Conservation (phyloP, 176 grass and related monocot species). For the Oryza nivara region DNA sequence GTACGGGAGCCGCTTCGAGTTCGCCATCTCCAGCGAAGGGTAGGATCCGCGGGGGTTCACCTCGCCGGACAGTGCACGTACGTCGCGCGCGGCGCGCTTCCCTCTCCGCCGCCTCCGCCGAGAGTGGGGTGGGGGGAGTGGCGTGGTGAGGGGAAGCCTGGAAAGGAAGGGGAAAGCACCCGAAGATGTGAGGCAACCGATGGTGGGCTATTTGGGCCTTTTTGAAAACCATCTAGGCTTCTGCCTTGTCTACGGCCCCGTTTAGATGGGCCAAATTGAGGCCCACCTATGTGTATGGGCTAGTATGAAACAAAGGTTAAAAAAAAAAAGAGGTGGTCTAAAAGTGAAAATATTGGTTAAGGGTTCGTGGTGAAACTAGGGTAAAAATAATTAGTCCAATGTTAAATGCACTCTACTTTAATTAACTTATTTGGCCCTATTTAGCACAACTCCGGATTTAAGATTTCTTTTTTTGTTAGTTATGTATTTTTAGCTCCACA, state of each 20-base stretch:
- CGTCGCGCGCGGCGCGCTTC: neutral
- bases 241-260: too few species aligned
- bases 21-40: conserved; percentile 47
- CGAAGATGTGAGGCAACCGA: neutral
- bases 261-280: neutral
- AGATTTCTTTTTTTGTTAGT: too few species aligned
- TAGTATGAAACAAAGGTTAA: too few species aligned
- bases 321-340: too few species aligned
- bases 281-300: too few species aligned
- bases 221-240: neutral
- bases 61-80: conserved; percentile 9
- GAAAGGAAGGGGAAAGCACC: neutral
- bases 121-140: conserved; percentile 1
- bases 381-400: too few species aligned
- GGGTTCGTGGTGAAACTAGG: too few species aligned
- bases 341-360: too few species aligned
- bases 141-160: neutral
- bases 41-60: neutral
- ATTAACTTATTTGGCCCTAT: too few species aligned
- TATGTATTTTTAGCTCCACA: too few species aligned
- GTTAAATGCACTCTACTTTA: too few species aligned
- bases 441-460: too few species aligned
- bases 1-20: conserved; percentile 57
- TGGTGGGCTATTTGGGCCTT: neutral
- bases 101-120: neutral